These are phyloP conservation scores for Boletales sp. DNA, from an alignment of 768 basidiomycete species.

Conservation along the genomic window DNA sequence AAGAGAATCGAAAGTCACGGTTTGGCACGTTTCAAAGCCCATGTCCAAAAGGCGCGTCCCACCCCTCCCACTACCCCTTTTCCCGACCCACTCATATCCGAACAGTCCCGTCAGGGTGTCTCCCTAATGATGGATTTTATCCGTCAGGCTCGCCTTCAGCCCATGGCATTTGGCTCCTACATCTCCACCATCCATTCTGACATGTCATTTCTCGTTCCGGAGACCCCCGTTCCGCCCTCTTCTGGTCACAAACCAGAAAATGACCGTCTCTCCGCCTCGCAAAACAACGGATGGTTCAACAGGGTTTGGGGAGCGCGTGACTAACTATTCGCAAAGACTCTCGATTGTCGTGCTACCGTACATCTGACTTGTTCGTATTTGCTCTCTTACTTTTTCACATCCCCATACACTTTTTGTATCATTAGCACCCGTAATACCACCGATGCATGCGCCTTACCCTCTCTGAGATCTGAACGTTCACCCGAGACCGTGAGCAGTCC, in stretches of 20 bases:
- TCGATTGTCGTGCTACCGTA: constrained; percentile 14
- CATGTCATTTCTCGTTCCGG: constrained; percentile 26
- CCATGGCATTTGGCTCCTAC: constrained; percentile 42
- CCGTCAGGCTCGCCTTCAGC: constrained; percentile 68
- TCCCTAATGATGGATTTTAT: constrained; percentile 75
- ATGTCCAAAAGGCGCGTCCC: constrained; percentile 71
- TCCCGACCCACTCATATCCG: neutral
- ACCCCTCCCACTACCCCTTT: neutral
- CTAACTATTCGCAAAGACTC: constrained; percentile 1
- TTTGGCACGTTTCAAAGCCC: constrained; percentile 77
- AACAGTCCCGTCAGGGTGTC: constrained; percentile 83
- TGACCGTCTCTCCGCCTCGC: constrained; percentile 6
- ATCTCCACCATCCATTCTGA: constrained; percentile 33
- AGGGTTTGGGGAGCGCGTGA: constrained; percentile 23
- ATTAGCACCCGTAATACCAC: constrained; percentile 29
- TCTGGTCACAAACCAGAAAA: constrained; percentile 17
- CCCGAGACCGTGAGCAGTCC: neutral
- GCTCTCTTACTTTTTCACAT: constrained; percentile 10
- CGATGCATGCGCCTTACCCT: neutral
- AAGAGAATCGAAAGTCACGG: constrained; percentile 86
- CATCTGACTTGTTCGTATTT: constrained; percentile 13
- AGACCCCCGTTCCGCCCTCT: constrained; percentile 14
- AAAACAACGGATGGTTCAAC: constrained; percentile 23
- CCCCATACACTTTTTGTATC: constrained; percentile 27
- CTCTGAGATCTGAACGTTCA: neutral